Evolutionary conservation across 2,329 filamentous ascomycete genomes (phyloP).

Genomic region (Penicillium sp.): DNA sequence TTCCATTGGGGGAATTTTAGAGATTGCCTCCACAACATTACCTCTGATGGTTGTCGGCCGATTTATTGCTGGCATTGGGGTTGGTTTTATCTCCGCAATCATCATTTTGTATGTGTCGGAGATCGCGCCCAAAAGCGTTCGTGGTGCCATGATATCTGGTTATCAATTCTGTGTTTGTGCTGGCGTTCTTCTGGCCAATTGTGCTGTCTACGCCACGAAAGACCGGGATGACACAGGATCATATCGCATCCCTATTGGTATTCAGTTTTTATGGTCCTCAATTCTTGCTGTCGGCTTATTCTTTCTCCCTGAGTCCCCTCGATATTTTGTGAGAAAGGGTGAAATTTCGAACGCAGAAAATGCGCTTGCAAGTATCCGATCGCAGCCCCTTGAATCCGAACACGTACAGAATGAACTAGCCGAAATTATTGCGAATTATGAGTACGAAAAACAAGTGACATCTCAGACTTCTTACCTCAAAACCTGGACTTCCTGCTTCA

Average conservation of each 20-base stretch:
- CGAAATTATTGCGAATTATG: constrained; percentile 85
- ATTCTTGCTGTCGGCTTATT: constrained; percentile 75
- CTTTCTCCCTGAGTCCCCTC: constrained; percentile 79
- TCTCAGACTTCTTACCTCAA: constrained; percentile 12
- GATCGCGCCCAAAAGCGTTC: constrained; percentile 71
- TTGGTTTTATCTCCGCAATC: constrained; percentile 72
- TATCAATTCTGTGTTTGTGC: constrained; percentile 83
- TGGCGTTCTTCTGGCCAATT: constrained; percentile 72
- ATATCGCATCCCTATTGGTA: constrained; percentile 77
- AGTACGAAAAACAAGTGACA: constrained; percentile 65
- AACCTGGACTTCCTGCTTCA: no score
- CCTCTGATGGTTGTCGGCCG: constrained; percentile 53
- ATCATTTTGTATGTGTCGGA: constrained; percentile 75
- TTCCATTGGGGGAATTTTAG: constrained; percentile 38
- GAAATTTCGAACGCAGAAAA: constrained; percentile 65
- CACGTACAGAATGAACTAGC: constrained; percentile 75
- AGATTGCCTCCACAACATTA: constrained; percentile 35
- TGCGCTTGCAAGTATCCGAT: constrained; percentile 69
- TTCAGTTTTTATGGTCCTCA: constrained; percentile 79
- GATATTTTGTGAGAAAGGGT: constrained; percentile 79
- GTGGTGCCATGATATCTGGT: constrained; percentile 73
- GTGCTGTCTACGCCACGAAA: constrained; percentile 72
- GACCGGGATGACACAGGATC: constrained; percentile 63
- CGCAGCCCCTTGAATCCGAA: constrained; percentile 67
- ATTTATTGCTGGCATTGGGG: constrained; percentile 58